phyloP scores from a whole-genome alignment of 2,329 filamentous ascomycete species.

The Aschersonia sp. region DNA sequence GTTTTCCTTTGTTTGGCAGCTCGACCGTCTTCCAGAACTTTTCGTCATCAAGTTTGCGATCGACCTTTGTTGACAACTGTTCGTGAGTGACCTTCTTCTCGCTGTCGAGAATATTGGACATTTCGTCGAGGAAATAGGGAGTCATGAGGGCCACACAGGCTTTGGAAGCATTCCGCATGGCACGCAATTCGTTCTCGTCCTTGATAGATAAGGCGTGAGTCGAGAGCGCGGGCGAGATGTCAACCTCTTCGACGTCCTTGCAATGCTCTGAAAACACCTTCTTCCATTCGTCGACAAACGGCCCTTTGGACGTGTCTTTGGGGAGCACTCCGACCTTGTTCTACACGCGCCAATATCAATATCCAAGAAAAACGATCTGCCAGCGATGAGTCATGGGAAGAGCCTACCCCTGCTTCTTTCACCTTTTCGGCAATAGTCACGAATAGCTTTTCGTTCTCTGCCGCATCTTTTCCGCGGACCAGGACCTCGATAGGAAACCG shows the following conservation, averaged over 20 bases:
- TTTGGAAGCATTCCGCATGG: conserved; percentile 86
- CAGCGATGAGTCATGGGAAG: neutral
- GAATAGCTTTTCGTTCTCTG: conserved; percentile 84
- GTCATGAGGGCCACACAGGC: conserved; percentile 91
- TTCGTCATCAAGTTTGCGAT: conserved; percentile 79
- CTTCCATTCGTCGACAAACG: conserved; percentile 95
- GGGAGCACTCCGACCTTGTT: conserved; percentile 80
- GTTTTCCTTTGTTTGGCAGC: conserved; percentile 55
- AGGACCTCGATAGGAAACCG: conserved; percentile 87
- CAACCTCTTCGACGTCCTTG: conserved; percentile 79
- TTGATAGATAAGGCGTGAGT: conserved; percentile 78
- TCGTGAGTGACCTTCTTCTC: conserved; percentile 96
- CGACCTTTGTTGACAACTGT: conserved; percentile 70
- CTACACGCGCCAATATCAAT: conserved; percentile 22
- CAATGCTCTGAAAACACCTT: conserved; percentile 61
- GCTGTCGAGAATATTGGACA: conserved; percentile 88
- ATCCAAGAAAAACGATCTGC: neutral
- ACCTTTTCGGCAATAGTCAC: conserved; percentile 72
- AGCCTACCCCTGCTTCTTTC: conserved; percentile 68
- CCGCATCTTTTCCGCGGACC: conserved; percentile 79
- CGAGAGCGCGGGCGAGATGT: conserved; percentile 71
- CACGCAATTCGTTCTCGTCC: conserved; percentile 84
- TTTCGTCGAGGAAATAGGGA: conserved; percentile 94
- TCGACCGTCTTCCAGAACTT: conserved; percentile 83
- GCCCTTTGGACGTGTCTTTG: conserved; percentile 73